Conservation (phyloP, 257 asterid genomes). For the Mitragyna speciosa region DNA sequence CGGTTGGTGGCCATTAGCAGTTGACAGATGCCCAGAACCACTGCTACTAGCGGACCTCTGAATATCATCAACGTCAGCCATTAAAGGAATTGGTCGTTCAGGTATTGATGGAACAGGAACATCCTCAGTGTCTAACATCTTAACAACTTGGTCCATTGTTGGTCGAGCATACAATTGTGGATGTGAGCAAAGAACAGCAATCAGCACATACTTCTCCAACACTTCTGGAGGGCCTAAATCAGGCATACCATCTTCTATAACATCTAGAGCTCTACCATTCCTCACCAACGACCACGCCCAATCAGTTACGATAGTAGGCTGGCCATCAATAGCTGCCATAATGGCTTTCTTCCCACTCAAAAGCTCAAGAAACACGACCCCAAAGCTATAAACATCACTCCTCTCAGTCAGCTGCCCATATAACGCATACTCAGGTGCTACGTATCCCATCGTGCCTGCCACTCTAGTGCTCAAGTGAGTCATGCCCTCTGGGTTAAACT, state of each 20-base stretch:
- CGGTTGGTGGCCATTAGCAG: constrained; percentile 60
- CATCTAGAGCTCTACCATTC: constrained; percentile 57
- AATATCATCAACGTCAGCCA: constrained; percentile 65
- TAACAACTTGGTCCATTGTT: constrained; percentile 84
- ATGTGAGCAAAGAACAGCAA: constrained; percentile 84
- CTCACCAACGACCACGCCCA: constrained; percentile 94
- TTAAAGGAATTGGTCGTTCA: constrained; percentile 72
- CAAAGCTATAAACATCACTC: constrained; percentile 90
- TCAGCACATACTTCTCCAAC: constrained; percentile 77
- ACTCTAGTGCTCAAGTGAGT: constrained; percentile 87
- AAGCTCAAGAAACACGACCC: constrained; percentile 82
- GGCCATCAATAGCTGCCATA: constrained; percentile 51
- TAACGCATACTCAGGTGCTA: constrained; percentile 90
- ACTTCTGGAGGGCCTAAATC: constrained; percentile 58
- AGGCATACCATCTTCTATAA: constrained; percentile 60
- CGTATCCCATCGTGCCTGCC: constrained; percentile 96
- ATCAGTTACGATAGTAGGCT: constrained; percentile 62
- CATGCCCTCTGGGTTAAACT: constrained; percentile 77
- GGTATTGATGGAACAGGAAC: constrained; percentile 70
- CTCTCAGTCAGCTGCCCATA: constrained; percentile 84
- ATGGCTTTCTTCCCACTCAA: constrained; percentile 85
- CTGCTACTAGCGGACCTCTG: constrained; percentile 66
- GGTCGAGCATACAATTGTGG: constrained; percentile 89
- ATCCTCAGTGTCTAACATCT: constrained; percentile 68
- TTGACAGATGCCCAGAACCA: constrained; percentile 67